A percentile compares a stretch with the other conserved stretches of the same genome.
Conservation (phyloP, 2,329 filamentous ascomycete genomes). For the Penicillium sp. region DNA sequence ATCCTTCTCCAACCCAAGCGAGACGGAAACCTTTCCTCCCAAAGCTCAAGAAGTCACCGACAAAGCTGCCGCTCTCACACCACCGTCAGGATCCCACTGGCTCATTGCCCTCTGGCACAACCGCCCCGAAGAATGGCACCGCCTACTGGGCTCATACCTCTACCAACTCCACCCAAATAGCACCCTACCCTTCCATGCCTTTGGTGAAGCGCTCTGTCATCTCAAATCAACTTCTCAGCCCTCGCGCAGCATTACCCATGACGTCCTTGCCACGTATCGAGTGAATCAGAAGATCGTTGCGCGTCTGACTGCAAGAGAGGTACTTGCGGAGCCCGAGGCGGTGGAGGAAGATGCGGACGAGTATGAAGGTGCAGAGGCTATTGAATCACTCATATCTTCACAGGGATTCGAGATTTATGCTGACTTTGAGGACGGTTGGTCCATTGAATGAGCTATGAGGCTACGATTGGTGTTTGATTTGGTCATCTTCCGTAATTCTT, state of each 20-base stretch:
- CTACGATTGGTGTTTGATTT: constrained; percentile 12
- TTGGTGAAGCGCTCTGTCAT: constrained; percentile 33
- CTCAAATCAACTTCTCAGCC: constrained; percentile 28
- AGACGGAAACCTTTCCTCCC: constrained; percentile 18
- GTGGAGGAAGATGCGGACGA: constrained; percentile 15
- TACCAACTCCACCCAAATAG: constrained; percentile 26
- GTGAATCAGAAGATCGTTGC: constrained; percentile 31
- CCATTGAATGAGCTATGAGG: constrained; percentile 21
- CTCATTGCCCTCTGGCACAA: constrained; percentile 35
- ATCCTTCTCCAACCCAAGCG: background rate
- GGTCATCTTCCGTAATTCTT: background rate
- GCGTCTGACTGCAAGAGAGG: constrained; percentile 24
- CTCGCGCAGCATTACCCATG: constrained; percentile 26
- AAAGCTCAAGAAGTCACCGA: constrained; percentile 29
- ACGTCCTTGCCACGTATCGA: constrained; percentile 29
- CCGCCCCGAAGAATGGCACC: constrained; percentile 29
- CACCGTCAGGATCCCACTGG: constrained; percentile 32
- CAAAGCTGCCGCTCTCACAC: constrained; percentile 27
- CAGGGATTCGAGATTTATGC: constrained; percentile 18
- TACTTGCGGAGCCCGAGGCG: constrained; percentile 8
- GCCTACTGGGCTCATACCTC: constrained; percentile 38
- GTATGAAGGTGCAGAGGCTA: constrained; percentile 30
- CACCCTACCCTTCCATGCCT: constrained; percentile 30
- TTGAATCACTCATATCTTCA: constrained; percentile 26
- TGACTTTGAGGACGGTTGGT: constrained; percentile 20